Percentiles rank a stretch among this genome's conserved stretches.
Evolutionary conservation across 192 early-diverging fungal species (phyloP).

Genomic region (Gryganskiella cystojenkinii): DNA sequence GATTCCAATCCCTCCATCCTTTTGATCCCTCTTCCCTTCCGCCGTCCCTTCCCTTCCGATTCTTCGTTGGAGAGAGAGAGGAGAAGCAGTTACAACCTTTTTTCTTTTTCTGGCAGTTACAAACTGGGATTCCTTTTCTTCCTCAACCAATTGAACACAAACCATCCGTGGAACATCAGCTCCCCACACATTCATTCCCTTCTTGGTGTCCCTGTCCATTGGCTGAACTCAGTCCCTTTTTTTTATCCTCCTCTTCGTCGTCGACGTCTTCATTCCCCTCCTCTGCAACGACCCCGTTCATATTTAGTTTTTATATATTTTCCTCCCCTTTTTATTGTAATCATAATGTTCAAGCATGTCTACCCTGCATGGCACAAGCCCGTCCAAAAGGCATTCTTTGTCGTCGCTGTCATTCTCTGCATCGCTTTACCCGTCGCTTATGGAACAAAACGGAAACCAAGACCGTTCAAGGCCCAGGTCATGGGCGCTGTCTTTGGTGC

Average conservation of each 20-base stretch:
- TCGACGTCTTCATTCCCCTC: not conserved
- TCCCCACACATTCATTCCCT: too few relatives aligned
- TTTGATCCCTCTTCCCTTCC: not conserved
- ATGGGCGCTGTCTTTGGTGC: conserved; percentile 24
- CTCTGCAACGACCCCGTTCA: not conserved
- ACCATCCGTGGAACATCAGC: too few relatives aligned
- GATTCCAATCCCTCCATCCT: not conserved
- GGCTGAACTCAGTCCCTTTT: not conserved
- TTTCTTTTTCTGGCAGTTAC: not conserved
- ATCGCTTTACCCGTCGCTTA: conserved; percentile 28
- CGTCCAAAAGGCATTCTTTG: conserved; percentile 21
- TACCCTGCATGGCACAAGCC: conserved; percentile 42
- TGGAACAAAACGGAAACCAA: conserved; percentile 13
- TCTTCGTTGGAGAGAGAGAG: not conserved
- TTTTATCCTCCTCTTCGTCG: not conserved
- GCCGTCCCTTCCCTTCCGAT: not conserved
- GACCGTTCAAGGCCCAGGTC: conserved; percentile 4
- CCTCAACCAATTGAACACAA: too few relatives aligned
- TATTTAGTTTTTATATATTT: not conserved
- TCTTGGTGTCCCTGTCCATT: too few relatives aligned
- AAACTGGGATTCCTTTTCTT: too few relatives aligned
- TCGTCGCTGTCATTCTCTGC: conserved; percentile 24
- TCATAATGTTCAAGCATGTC: conserved; percentile 25
- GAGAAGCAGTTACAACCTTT: not conserved
- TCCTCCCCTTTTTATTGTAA: not conserved